These are phyloP conservation scores for Boletellus emodensis DNA, from an alignment of 768 basidiomycete species.

Conservation along the genomic window DNA sequence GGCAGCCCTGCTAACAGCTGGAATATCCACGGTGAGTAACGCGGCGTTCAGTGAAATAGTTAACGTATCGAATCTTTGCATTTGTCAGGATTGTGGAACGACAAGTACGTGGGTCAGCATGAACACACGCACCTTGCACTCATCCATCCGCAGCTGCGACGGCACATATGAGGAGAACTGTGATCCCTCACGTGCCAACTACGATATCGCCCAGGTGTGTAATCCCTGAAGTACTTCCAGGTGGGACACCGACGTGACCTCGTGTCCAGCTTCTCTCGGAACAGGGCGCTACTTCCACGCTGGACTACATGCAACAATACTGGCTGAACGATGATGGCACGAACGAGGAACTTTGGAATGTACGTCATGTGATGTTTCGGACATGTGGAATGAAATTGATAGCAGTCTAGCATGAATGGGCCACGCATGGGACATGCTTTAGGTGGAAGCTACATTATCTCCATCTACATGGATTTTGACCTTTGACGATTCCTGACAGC, in stretches of 20 bases:
- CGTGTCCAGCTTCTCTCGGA: conserved; percentile 45
- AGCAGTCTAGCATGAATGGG: conserved; percentile 61
- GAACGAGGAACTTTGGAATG: conserved; percentile 69
- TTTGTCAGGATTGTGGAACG: conserved; percentile 59
- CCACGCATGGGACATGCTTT: conserved; percentile 57
- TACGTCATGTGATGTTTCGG: conserved; percentile 23
- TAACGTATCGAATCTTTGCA: background rate
- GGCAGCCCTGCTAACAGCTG: conserved; percentile 65
- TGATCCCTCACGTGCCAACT: conserved; percentile 40
- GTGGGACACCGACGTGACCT: background rate
- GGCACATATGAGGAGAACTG: conserved; percentile 33
- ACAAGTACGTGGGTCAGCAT: conserved; percentile 39
- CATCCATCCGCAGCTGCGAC: conserved; percentile 47
- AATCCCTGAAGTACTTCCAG: background rate
- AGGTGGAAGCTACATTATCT: conserved; percentile 15
- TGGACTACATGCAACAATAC: conserved; percentile 56
- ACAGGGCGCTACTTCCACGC: conserved; percentile 56
- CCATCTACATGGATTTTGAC: background rate
- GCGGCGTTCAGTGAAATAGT: background rate
- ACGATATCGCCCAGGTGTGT: conserved; percentile 41
- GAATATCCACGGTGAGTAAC: conserved; percentile 68
- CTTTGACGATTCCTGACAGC: conserved; percentile 30
- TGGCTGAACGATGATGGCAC: conserved; percentile 61
- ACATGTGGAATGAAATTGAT: background rate
- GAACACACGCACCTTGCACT: background rate